Evolutionary conservation across 164 flowering plant genomes (phyloP).

Genomic region (Magnolia sinica): DNA sequence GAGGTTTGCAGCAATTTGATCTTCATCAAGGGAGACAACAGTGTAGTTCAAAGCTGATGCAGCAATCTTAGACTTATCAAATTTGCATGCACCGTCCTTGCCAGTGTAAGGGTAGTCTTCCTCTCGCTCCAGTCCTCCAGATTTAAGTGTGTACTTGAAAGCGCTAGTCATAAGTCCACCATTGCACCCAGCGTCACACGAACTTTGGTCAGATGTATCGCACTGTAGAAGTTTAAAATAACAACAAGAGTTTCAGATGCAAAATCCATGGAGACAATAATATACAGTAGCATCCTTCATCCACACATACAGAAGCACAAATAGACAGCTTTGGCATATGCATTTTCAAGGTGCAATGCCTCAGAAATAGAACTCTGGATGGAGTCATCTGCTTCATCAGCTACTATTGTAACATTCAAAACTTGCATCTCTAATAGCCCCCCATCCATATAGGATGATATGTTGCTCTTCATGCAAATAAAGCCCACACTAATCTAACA

Average conservation of each 20-base stretch:
- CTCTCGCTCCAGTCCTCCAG: conserved; percentile 93
- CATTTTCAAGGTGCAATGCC: not conserved
- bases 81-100: conserved; percentile 75
- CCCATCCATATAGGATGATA: too few relatives aligned
- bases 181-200: conserved; percentile 89
- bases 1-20: conserved; percentile 93
- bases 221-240: conserved; percentile 51
- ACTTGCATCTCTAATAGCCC: too few relatives aligned
- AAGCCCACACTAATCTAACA: too few relatives aligned
- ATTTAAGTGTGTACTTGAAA: conserved; percentile 77
- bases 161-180: conserved; percentile 98
- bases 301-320: not conserved
- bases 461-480: too few relatives aligned
- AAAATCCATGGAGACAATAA: not conserved
- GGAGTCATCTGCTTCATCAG: not conserved
- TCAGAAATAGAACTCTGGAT: not conserved
- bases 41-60: conserved; percentile 87
- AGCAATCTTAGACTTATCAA: conserved; percentile 80
- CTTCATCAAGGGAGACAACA: conserved; percentile 87
- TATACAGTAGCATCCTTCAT: not conserved
- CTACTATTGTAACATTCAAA: not conserved
- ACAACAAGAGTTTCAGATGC: not conserved
- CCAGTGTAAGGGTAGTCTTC: conserved; percentile 95
- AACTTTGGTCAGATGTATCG: conserved; percentile 66
- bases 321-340: not conserved